These are phyloP conservation scores for Phlebiopsis gigantea DNA, from an alignment of 768 basidiomycete genomes.

Conservation along the genomic window DNA sequence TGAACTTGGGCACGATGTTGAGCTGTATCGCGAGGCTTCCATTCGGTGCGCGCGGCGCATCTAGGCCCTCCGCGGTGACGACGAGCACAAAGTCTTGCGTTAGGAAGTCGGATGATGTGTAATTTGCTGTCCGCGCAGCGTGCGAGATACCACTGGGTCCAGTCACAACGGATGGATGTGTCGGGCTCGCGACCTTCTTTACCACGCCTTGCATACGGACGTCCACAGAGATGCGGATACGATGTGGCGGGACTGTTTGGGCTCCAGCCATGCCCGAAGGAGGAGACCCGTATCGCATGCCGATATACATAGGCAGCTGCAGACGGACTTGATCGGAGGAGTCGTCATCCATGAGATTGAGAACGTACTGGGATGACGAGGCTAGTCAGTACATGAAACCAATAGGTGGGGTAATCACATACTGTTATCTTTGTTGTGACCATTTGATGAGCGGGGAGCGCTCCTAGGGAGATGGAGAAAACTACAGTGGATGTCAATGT, in stretches of 20 bases:
- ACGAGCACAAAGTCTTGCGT: slow-evolving; percentile 46
- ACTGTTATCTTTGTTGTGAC: slow-evolving; percentile 35
- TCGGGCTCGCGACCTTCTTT: slow-evolving; percentile 35
- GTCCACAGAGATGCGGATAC: slow-evolving; percentile 37
- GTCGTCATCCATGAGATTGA: slow-evolving; percentile 20
- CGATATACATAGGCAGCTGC: slow-evolving; percentile 45
- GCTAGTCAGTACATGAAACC: background rate
- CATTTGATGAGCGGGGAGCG: slow-evolving; percentile 37
- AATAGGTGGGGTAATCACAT: slow-evolving; percentile 26
- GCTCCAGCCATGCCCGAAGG: slow-evolving; percentile 33
- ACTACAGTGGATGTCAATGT: background rate
- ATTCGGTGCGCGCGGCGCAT: slow-evolving; percentile 34
- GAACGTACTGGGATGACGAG: slow-evolving; percentile 36
- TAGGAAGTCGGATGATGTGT: slow-evolving; percentile 38
- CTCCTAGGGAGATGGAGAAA: slow-evolving; percentile 25
- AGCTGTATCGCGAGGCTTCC: slow-evolving; percentile 45
- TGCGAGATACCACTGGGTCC: slow-evolving; percentile 29
- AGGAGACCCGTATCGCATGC: slow-evolving; percentile 44
- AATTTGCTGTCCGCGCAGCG: slow-evolving; percentile 24
- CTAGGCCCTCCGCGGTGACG: slow-evolving; percentile 43
- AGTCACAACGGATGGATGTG: slow-evolving; percentile 33
- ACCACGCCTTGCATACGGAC: slow-evolving; percentile 47
- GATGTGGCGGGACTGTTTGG: slow-evolving; percentile 21
- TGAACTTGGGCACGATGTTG: slow-evolving; percentile 47
- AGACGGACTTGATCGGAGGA: slow-evolving; percentile 44